These are phyloP conservation scores for Raphanus raphanistrum DNA, from an alignment of 345 rosid genomes.

Conservation along the genomic window DNA sequence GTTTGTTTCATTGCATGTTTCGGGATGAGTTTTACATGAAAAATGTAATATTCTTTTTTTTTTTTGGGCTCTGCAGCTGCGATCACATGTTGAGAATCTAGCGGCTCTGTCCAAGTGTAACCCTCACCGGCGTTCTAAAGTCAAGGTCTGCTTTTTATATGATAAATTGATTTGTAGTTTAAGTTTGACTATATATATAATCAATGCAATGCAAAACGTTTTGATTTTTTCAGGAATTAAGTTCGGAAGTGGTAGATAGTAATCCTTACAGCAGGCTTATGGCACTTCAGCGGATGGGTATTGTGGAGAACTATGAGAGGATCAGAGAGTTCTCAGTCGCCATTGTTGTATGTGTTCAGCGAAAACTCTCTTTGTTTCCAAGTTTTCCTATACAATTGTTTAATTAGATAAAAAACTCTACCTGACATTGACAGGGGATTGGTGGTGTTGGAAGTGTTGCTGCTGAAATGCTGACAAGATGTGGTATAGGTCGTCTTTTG, in stretches of 20 bases:
- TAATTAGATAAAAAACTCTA: not conserved
- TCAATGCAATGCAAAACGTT: not conserved
- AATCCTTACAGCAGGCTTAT: slow-evolving; percentile 98
- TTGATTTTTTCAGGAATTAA: slow-evolving; percentile 64
- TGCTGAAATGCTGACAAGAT: slow-evolving; percentile 97
- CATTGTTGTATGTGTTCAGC: slow-evolving; percentile 75
- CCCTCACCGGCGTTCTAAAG: slow-evolving; percentile 67
- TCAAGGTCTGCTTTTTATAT: slow-evolving; percentile 53
- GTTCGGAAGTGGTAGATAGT: slow-evolving; percentile 94
- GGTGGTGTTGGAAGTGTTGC: slow-evolving; percentile 99
- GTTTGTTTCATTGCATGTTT: not conserved
- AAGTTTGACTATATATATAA: not conserved
- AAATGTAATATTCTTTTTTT: not conserved
- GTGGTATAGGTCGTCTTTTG: slow-evolving; percentile 95
- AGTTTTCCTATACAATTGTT: too few relatives aligned
- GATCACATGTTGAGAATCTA: slow-evolving; percentile 56
- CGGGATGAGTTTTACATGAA: not conserved
- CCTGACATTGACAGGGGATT: slow-evolving; percentile 63
- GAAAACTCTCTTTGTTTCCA: slow-evolving; percentile 42
- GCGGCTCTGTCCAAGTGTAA: slow-evolving; percentile 50
- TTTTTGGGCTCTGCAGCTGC: slow-evolving; percentile 45
- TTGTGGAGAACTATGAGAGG: slow-evolving; percentile 85
- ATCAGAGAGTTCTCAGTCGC: slow-evolving; percentile 91
- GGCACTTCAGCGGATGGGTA: slow-evolving; percentile 99
- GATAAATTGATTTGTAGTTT: not conserved